Conservation (phyloP, 2,329 filamentous ascomycete species). For the Xenosphaeropsis pyriputrescens region DNA sequence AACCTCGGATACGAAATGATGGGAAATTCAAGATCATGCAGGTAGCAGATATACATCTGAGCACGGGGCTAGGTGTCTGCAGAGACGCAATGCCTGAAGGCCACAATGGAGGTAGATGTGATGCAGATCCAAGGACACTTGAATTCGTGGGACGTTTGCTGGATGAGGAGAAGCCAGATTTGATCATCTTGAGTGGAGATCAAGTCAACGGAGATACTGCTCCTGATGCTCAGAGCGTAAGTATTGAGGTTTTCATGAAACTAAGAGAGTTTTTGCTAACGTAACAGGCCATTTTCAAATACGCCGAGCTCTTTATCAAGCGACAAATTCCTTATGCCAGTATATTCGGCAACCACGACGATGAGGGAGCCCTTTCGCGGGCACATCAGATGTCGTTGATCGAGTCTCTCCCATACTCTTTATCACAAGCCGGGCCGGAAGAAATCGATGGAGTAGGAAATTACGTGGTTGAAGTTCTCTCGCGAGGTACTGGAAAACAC, state of each 20-base stretch:
- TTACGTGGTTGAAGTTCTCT: conserved; percentile 83
- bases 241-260: conserved; percentile 10
- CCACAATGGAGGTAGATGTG: conserved; percentile 62
- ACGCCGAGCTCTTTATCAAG: conserved; percentile 68
- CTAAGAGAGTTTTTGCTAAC: conserved; percentile 8
- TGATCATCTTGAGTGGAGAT: conserved; percentile 85
- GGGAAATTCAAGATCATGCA: conserved; percentile 98
- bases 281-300: conserved; percentile 74
- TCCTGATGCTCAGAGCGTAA: conserved; percentile 73
- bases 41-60: conserved; percentile 84
- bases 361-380: conserved; percentile 65
- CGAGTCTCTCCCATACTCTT: conserved; percentile 74
- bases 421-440: conserved; percentile 71
- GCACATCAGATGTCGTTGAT: conserved; percentile 72
- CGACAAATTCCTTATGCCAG: conserved; percentile 83
- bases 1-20: conserved; percentile 68
- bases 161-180: conserved; percentile 84
- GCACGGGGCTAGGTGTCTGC: conserved; percentile 75
- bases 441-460: conserved; percentile 87
- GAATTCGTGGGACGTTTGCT: conserved; percentile 76
- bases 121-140: conserved; percentile 81
- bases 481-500: conserved; percentile 64
- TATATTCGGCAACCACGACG: conserved; percentile 97
- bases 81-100: conserved; percentile 70
- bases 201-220: conserved; percentile 91